Evolutionary conservation across 768 basidiomycete genomes (phyloP).

Genomic region (Suillus clintonianus): DNA sequence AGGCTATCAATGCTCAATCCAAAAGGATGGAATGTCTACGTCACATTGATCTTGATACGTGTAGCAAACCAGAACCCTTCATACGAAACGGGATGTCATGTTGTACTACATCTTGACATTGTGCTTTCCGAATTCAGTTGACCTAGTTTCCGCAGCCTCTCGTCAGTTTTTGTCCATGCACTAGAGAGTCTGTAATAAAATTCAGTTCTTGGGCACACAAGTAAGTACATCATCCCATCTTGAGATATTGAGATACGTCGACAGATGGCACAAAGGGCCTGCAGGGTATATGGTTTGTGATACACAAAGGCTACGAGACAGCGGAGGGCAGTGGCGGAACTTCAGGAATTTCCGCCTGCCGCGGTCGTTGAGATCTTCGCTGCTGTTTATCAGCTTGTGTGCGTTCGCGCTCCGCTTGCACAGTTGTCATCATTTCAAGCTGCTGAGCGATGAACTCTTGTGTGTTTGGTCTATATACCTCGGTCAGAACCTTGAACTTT

Average conservation of each 20-base stretch:
- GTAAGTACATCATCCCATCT: constrained; percentile 12
- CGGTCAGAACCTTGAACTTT: neutral
- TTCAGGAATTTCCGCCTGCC: constrained; percentile 29
- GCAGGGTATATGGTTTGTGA: constrained; percentile 27
- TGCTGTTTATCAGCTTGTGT: constrained; percentile 62
- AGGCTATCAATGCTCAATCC: neutral
- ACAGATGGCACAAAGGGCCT: constrained; percentile 6
- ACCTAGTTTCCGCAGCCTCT: neutral
- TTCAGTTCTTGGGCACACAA: neutral
- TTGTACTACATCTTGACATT: neutral
- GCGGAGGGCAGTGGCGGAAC: constrained; percentile 32
- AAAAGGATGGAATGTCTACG: neutral
- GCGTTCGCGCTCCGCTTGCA: constrained; percentile 81
- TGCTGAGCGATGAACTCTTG: constrained; percentile 89
- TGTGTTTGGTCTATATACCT: constrained; percentile 61
- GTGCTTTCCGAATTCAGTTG: neutral
- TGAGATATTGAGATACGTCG: constrained; percentile 3
- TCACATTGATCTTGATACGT: neutral
- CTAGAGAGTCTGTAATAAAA: neutral
- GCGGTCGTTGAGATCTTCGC: constrained; percentile 59
- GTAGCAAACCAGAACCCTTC: too few species aligned
- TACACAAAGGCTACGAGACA: constrained; percentile 10
- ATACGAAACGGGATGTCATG: neutral
- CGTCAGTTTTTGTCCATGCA: neutral
- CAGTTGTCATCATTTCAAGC: constrained; percentile 75